Percentiles rank a stretch among this genome's conserved stretches.
Conservation (phyloP, 306 rosid genomes). For the Mucuna pruriens region DNA sequence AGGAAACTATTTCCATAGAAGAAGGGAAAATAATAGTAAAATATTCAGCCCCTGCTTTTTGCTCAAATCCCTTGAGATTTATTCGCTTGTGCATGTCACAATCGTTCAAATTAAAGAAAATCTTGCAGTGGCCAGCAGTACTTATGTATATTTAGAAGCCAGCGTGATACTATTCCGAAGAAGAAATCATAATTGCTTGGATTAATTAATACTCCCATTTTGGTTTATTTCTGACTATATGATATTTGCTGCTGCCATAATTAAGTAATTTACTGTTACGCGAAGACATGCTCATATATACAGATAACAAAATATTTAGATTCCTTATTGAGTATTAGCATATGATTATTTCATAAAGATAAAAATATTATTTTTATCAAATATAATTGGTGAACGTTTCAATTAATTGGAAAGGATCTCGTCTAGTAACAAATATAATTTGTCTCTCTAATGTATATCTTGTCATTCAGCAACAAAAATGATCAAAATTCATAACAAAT, state of each 20-base stretch:
- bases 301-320: neutral
- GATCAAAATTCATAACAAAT: too few relatives aligned
- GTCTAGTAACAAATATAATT: too few relatives aligned
- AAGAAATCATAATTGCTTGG: neutral
- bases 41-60: conserved; percentile 29
- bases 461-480: too few relatives aligned
- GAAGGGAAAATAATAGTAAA: neutral
- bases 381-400: too few relatives aligned
- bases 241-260: neutral
- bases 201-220: neutral
- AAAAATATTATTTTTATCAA: too few relatives aligned
- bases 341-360: too few relatives aligned
- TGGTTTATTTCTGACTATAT: neutral
- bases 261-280: neutral
- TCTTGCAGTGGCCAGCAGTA: conserved; percentile 10
- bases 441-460: too few relatives aligned
- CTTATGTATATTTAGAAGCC: conserved; percentile 4
- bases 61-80: conserved; percentile 45
- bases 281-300: neutral
- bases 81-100: conserved; percentile 54
- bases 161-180: conserved; percentile 21
- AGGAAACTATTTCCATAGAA: neutral
- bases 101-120: conserved; percentile 41
- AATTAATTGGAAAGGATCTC: too few relatives aligned
- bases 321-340: too few relatives aligned